Base-by-base conservation (phyloP, 176 grass and related monocot species). In the Oryza longistaminata region DNA sequence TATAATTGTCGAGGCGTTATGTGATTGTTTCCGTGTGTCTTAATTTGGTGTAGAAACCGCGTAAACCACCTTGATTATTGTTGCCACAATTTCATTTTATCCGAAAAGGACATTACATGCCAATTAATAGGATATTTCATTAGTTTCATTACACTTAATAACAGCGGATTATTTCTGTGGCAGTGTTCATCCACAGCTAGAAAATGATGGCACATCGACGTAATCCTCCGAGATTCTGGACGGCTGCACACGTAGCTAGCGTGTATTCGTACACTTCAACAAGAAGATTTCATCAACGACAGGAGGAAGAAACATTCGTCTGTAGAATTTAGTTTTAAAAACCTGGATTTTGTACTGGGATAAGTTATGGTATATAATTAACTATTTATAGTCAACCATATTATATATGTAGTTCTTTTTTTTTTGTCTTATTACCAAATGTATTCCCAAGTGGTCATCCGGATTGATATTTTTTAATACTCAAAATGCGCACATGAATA, bases 161-260 rank as follows among this genome's bases (percentile, higher is more conserved):
- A 70, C 17, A 70, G 33, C 10, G 68, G 40, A 72, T 72, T 72
- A 71, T 11, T 71, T 31, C 29, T 71, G 21, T 71, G 22, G 58
- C 58, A 62, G 24, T 21, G 58, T 62, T 62, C 58, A 24, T 62
- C 58, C 58, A 62, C n/a, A 14, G 16, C 19, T 58, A 58, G 70
- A 73, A 26, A 26, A 80, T 49, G 77, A 80, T 68, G 45, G 29
- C 2, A 73, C 27, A 82, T 73, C 37, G 55, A 64, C 10, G 16
- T 25, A 45, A 73, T 37, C 15, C 3, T 73, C 40, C 3, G 3
- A 74, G 43, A 74, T 74, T 49, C 55, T 65, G 70, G 26, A 65
- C 2, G 40, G 42, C 25, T 74, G 21, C 7, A 69, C 17, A 80
- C 37, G n/a, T 64, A 64, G 27, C 1, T 19, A 9, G 19, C 10